Base-by-base conservation (phyloP, 2,329 filamentous ascomycete species). In the Knoxdaviesia capensis region DNA sequence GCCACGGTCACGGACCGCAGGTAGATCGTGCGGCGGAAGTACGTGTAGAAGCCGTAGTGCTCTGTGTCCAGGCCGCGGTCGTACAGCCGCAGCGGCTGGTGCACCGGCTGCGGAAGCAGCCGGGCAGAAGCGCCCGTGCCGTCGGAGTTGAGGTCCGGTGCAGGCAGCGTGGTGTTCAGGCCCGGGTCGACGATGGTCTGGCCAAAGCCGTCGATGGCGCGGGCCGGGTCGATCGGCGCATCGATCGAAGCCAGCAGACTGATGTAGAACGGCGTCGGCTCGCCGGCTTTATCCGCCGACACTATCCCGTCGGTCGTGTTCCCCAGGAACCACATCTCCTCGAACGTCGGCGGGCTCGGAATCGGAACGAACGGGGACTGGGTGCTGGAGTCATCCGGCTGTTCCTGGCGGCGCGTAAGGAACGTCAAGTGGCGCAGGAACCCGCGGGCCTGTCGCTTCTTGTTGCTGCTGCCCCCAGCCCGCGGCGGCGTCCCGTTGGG, bases 31-130 rank as follows among this genome's bases (percentile, higher is more conserved):
- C 86, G 83, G 59, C 86, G 77, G 58, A 82, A 96, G 64, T 94
- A 92, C 1, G 73, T 82, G 61, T 94, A 94, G 61, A 94, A 94
- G 3, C 84, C 85, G 57, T 92, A 94, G 59, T 94, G 85, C 56
- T 96, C 88, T 0, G 78, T 79, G 2, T 70, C 62, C 31, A 81
- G 65, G 11, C 81, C 86, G 20, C 86, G 80, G 56, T 96, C 84
- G 56, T 78, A 96, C 1, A 96, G 70, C 2, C 82, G 74, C 8
- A 96, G 65, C 0, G 85, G 88, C 52, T 96, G 90, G 45, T 79
- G 73, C 1, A 66, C 60, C 0, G 80, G 72, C 6, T 71, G 64
- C 0, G 86, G 82, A 38, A 90, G 72, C 47, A 94, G 64, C 7
- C 70, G 70, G 3, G 83, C 82, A 0, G 80, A 63, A 1, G 75